phyloP scores from a whole-genome alignment of 305 asterid species.

The Caryopteris hybrid region DNA sequence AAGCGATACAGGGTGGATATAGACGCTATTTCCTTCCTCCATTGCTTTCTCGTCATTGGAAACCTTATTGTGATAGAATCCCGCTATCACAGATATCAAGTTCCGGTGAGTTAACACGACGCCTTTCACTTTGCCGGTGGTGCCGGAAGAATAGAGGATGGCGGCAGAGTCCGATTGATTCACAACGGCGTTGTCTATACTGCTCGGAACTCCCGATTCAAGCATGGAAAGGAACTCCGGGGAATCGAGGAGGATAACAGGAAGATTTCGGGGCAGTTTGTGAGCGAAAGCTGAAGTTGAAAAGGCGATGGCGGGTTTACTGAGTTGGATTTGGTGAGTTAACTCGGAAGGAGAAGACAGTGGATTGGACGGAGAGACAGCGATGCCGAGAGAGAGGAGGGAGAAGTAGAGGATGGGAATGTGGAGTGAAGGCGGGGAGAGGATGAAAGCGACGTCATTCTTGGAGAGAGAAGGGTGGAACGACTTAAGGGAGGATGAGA shows the following conservation, averaged over 20 bases:
- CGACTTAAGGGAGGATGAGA: constrained; percentile 41
- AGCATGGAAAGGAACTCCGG: constrained; percentile 51
- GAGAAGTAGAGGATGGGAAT: constrained; percentile 71
- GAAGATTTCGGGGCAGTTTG: constrained; percentile 38
- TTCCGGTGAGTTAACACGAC: constrained; percentile 75
- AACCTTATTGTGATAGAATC: constrained; percentile 20
- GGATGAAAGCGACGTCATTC: constrained; percentile 59
- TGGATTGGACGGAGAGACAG: constrained; percentile 70
- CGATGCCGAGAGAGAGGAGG: constrained; percentile 63
- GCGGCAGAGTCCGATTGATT: constrained; percentile 61
- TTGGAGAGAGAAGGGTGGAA: constrained; percentile 30
- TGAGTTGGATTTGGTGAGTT: constrained; percentile 49
- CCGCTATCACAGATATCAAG: constrained; percentile 42
- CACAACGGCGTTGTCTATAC: constrained; percentile 4
- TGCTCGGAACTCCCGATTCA: not conserved
- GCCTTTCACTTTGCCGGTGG: constrained; percentile 79
- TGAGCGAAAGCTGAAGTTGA: constrained; percentile 30
- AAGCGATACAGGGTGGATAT: constrained; percentile 32
- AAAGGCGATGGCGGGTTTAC: constrained; percentile 54
- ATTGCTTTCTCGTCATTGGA: not conserved
- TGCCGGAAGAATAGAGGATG: constrained; percentile 82
- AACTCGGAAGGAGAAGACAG: constrained; percentile 58
- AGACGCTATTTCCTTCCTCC: constrained; percentile 1
- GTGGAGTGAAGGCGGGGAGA: constrained; percentile 58
- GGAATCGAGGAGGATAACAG: constrained; percentile 51